Percentiles rank a stretch among this genome's conserved stretches.
Evolutionary conservation across 2,329 filamentous ascomycete genomes (phyloP).

Genomic region (Ophiosphaerella korrae): DNA sequence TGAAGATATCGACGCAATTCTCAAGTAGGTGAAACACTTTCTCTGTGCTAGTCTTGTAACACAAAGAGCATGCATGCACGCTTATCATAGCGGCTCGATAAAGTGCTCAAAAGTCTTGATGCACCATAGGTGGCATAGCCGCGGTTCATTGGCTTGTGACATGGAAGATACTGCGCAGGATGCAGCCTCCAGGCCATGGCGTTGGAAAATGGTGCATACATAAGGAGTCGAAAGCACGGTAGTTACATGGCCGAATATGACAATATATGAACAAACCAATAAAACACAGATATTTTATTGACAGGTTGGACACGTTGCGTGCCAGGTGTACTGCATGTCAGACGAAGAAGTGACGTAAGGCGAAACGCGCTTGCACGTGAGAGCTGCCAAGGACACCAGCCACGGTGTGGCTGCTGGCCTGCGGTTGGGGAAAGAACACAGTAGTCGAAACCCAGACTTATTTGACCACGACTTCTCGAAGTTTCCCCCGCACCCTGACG

Average conservation of each 20-base stretch:
- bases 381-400: conserved; percentile 15
- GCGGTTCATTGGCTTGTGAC: neutral
- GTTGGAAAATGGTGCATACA: neutral
- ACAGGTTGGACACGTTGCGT: too few species aligned
- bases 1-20: too few species aligned
- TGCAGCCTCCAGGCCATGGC: conserved; percentile 1
- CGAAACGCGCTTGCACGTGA: conserved; percentile 3
- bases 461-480: conserved; percentile 35
- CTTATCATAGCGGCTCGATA: too few species aligned
- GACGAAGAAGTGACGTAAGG: neutral
- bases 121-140: too few species aligned
- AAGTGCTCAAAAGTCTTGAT: too few species aligned
- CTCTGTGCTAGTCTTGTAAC: neutral
- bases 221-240: neutral
- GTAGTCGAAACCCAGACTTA: conserved; percentile 33
- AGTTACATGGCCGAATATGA: neutral
- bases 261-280: neutral
- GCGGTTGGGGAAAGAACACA: conserved; percentile 32
- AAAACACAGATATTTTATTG: too few species aligned
- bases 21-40: too few species aligned
- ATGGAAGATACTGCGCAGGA: neutral
- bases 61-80: too few species aligned
- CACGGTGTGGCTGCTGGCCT: conserved; percentile 30
- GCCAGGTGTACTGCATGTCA: too few species aligned
- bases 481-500: conserved; percentile 25